Evolutionary conservation across 1,139 yeast genomes (phyloP).

Genomic region (Taphrina sp.): DNA sequence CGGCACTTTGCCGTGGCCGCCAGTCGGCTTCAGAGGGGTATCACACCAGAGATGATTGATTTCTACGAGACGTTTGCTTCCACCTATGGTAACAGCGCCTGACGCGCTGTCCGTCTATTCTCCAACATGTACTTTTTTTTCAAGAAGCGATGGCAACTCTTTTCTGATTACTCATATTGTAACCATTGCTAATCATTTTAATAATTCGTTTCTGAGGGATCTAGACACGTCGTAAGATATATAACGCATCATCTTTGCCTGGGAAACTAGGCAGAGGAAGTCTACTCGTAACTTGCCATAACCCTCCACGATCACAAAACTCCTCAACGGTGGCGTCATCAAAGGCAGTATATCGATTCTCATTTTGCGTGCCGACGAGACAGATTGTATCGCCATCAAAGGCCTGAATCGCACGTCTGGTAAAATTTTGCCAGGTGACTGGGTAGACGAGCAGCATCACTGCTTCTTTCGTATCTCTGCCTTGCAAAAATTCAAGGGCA

Average conservation of each 20-base stretch:
- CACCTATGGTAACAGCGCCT: conserved; percentile 22
- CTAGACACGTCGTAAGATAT: conserved; percentile 2
- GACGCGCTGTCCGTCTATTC: no score
- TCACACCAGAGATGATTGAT: conserved; percentile 76
- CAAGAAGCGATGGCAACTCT: no score
- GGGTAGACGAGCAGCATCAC: conserved; percentile 26
- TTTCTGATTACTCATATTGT: no score
- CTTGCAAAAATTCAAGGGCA: conserved; percentile 8
- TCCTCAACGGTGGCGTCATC: conserved; percentile 17
- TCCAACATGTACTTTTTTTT: no score
- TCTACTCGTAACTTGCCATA: conserved; percentile 7
- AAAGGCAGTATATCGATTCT: conserved; percentile 24
- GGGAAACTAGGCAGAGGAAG: conserved; percentile 23
- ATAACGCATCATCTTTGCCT: conserved; percentile 28
- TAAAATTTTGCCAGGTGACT: conserved; percentile 12
- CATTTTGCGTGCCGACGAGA: conserved; percentile 28
- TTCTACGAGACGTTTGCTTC: conserved; percentile 61
- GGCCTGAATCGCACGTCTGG: conserved; percentile 5
- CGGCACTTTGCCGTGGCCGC: conserved; percentile 74
- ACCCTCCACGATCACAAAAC: neutral
- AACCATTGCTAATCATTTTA: no score
- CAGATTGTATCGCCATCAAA: conserved; percentile 19
- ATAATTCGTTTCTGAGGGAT: no score
- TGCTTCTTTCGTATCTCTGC: conserved; percentile 15
- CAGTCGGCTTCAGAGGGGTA: conserved; percentile 65